These are phyloP conservation scores for Phytopythium cucurbitacearum DNA, from an alignment of 352 stramenopile species.

Conservation along the genomic window DNA sequence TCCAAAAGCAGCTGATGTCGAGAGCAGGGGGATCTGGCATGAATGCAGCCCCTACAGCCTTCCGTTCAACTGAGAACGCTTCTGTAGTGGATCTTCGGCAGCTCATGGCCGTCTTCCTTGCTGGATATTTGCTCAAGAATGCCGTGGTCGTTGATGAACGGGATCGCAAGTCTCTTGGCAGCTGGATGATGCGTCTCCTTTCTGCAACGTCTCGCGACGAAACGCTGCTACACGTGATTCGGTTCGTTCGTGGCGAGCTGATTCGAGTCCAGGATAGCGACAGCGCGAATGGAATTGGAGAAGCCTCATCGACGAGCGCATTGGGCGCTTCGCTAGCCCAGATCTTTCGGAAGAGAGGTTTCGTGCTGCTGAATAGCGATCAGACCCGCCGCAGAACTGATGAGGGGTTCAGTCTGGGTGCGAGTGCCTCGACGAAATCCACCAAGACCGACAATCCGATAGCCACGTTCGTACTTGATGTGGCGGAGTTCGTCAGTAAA, in stretches of 20 bases:
- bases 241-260: constrained; percentile 50
- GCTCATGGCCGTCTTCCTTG: constrained; percentile 76
- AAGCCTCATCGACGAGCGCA: background rate
- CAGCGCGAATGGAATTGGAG: background rate
- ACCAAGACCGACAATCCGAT: background rate
- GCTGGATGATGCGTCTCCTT: constrained; percentile 69
- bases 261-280: constrained; percentile 2
- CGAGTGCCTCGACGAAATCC: background rate
- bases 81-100: constrained; percentile 54
- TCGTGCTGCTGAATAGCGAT: constrained; percentile 18
- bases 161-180: constrained; percentile 57
- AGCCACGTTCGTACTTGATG: constrained; percentile 22
- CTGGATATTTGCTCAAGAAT: constrained; percentile 56
- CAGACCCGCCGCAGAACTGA: constrained; percentile 2
- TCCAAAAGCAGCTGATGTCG: constrained; percentile 76
- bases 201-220: constrained; percentile 53
- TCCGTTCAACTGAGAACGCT: constrained; percentile 11
- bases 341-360: constrained; percentile 43
- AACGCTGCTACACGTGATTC: constrained; percentile 59
- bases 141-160: constrained; percentile 42
- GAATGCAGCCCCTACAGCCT: constrained; percentile 13
- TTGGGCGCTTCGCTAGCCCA: constrained; percentile 31
- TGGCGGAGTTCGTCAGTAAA: constrained; percentile 36
- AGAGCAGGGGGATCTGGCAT: constrained; percentile 16
- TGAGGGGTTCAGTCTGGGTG: background rate